Conservation (phyloP, 805 yeast species). For the Pichia insulana region DNA sequence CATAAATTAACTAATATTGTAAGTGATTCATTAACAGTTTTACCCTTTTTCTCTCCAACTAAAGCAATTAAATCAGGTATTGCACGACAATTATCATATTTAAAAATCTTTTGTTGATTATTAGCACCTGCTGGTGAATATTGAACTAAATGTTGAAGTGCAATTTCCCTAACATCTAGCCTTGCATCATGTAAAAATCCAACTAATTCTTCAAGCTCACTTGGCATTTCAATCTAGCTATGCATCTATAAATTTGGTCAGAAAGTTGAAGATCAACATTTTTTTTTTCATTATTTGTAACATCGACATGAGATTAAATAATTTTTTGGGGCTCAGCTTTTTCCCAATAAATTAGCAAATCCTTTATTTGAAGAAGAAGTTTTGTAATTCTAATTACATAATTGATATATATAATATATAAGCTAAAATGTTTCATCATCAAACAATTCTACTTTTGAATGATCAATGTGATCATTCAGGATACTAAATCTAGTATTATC, state of each 20-base stretch:
- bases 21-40: conserved; percentile 54
- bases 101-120: conserved; percentile 55
- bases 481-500: background rate
- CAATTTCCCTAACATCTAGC: conserved; percentile 72
- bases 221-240: conserved; percentile 8
- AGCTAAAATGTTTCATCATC: conserved; percentile 10
- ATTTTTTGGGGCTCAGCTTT: too few species aligned
- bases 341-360: too few species aligned
- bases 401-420: too few species aligned
- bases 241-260: too few species aligned
- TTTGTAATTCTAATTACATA: too few species aligned
- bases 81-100: conserved; percentile 60
- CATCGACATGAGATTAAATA: too few species aligned
- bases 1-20: conserved; percentile 80
- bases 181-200: conserved; percentile 75
- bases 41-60: conserved; percentile 43
- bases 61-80: conserved; percentile 62
- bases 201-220: conserved; percentile 39
- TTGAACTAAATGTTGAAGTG: conserved; percentile 76
- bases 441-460: conserved; percentile 3
- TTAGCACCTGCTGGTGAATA: conserved; percentile 57
- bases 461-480: background rate
- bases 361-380: too few species aligned
- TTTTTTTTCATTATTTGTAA: too few species aligned
- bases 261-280: too few species aligned